Evolutionary conservation across 805 yeast genomes (phyloP).

Genomic region (Metschnikowia corniflorae): DNA sequence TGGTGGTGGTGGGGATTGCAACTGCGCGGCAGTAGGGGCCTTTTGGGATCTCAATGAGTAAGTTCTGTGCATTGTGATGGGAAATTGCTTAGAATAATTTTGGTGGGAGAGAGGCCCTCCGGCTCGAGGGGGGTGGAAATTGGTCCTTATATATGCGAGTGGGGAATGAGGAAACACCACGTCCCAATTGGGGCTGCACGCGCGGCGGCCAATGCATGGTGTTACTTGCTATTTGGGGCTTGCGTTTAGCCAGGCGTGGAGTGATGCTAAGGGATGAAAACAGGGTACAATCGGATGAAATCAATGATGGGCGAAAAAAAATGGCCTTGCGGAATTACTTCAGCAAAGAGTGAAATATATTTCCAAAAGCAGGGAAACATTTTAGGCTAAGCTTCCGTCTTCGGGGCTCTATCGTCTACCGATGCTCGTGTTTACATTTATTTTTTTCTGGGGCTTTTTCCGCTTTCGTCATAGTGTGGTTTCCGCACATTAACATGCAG

Average conservation of each 20-base stretch:
- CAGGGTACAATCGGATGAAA: too few relatives aligned
- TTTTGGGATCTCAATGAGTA: conserved; percentile 74
- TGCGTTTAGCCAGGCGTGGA: conserved; percentile 3
- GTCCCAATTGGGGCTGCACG: conserved; percentile 4
- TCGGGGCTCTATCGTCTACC: too few relatives aligned
- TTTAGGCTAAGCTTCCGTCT: too few relatives aligned
- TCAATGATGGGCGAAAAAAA: too few relatives aligned
- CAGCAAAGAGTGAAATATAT: too few relatives aligned
- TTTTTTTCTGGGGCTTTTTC: too few relatives aligned
- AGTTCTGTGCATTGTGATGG: conserved; percentile 70
- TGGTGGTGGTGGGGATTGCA: conserved; percentile 79
- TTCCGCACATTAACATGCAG: too few relatives aligned
- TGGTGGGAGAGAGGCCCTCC: not conserved
- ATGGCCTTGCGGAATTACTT: too few relatives aligned
- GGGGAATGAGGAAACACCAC: not conserved
- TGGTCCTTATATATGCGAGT: conserved; percentile 7
- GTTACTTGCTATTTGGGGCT: conserved; percentile 8
- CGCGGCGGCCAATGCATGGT: conserved; percentile 13
- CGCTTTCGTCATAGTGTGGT: too few relatives aligned
- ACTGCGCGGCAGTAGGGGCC: conserved; percentile 80
- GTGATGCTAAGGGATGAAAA: too few relatives aligned
- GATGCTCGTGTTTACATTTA: too few relatives aligned
- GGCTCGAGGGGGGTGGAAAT: conserved; percentile 2
- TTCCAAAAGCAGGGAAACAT: too few relatives aligned
- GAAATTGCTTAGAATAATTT: not conserved